These are phyloP conservation scores for Sclerotinia nivalis DNA, from an alignment of 2,329 filamentous ascomycete genomes.

Conservation along the genomic window DNA sequence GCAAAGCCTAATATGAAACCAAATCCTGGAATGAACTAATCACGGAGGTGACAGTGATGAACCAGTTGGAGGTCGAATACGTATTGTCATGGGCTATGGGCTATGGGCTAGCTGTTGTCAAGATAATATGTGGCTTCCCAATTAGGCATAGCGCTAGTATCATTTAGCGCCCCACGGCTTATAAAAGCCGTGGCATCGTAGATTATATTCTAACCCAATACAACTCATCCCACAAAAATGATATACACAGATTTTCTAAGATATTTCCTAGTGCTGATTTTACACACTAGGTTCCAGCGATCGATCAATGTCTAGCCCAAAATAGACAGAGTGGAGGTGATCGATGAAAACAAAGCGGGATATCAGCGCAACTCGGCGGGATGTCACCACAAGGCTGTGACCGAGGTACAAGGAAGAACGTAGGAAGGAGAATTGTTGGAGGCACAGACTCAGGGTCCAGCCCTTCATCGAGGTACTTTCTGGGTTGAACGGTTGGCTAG, in stretches of 20 bases:
- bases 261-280: background rate
- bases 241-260: too few species aligned
- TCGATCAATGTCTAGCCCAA: constrained; percentile 1
- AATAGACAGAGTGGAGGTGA: background rate
- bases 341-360: background rate
- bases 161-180: too few species aligned
- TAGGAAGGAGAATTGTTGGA: background rate
- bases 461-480: background rate
- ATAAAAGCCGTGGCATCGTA: too few species aligned
- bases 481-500: background rate
- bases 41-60: background rate
- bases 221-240: too few species aligned
- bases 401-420: background rate
- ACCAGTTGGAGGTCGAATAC: background rate
- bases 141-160: too few species aligned
- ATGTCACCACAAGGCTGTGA: background rate
- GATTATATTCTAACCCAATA: too few species aligned
- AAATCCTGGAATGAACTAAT: background rate
- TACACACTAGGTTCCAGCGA: background rate
- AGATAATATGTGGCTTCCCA: too few species aligned
- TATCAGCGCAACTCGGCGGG: background rate
- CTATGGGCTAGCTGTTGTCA: background rate
- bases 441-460: background rate
- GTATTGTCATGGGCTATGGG: background rate
- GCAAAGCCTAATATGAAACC: constrained; percentile 9